Evolutionary conservation across 192 early-diverging fungal species (phyloP), one percentile per base, ranked within the genome.

Genomic region (Gryganskiella cystojenkinii): DNA sequence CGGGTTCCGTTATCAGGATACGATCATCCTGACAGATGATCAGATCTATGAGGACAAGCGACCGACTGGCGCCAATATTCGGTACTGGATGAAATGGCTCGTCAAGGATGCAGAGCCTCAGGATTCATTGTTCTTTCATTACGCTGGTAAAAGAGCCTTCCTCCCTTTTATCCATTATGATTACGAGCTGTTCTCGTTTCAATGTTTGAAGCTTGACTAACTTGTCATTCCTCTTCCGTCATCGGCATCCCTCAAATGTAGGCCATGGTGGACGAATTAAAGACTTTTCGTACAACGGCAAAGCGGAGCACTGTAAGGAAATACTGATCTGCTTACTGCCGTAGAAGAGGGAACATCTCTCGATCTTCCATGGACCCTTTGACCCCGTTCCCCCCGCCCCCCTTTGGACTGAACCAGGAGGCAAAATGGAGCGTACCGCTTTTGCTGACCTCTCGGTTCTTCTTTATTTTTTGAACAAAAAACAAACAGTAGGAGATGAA

Each of bases 101-200:
- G 89, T 92, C 63, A 72, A 76, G 46, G 90, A 81, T 28, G 86
- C 90, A 34, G 75, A 81, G 31, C 86, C 93, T 47, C 89, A 89
- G 55, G 92, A 94, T 69, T 88, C 89, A 9, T 81, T 95, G 61
- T 90, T 92, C 66, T 89, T 95, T 75, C 91, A 93, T 76, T 95
- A 83, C 69, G 91, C 86, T 56, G 95, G 95, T 33, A 92, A 92
- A 63, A 88, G 2, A 4, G 20, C 8, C 30, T 53, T 53, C 37
- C 31, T 55, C 20, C 35, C 1, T n/a, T 42, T 15, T 35, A 22
- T 30, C 22, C 24, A 0, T 53, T 30, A 14, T 53, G 51, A 31
- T 53, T 31, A 30, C n/a, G 17, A 31, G 52, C 33, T 54, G 15
- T 11, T 33, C 13, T 54, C 28, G 9, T 14, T 30, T 35, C 54